These are phyloP conservation scores for Aspergillus phoenicis DNA, from an alignment of 2,329 filamentous ascomycete species.

Conservation along the genomic window DNA sequence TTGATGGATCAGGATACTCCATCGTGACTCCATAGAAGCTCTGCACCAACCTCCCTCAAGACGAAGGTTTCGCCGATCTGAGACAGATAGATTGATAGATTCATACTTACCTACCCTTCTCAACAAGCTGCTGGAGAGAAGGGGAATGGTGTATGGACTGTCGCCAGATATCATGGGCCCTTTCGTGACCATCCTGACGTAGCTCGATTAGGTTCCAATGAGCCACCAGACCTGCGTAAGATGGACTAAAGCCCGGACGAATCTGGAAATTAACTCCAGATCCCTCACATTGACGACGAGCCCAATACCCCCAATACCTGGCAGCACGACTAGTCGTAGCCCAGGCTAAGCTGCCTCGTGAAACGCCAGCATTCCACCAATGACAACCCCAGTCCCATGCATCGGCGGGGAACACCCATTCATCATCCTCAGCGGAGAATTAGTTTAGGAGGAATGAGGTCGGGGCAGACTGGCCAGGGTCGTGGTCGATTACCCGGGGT, in stretches of 20 bases:
- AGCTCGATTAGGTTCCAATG: conserved; percentile 4
- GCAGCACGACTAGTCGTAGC: neutral
- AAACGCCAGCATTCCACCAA: conserved; percentile 10
- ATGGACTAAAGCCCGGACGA: neutral
- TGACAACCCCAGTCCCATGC: neutral
- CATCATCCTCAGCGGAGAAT: conserved; percentile 15
- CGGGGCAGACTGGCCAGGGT: conserved; percentile 4
- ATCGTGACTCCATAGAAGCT: neutral
- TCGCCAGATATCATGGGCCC: neutral
- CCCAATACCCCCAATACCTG: neutral
- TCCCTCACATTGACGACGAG: conserved; percentile 11
- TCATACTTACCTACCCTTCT: neutral
- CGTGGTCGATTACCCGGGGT: conserved; percentile 11
- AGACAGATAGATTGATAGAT: no score
- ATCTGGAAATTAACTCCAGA: conserved; percentile 10
- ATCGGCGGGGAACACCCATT: conserved; percentile 1
- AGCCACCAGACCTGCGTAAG: neutral
- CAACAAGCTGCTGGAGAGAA: no score
- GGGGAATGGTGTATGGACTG: neutral
- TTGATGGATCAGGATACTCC: neutral
- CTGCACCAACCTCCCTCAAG: neutral
- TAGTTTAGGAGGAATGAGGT: neutral
- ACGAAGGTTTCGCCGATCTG: neutral
- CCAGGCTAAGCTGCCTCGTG: conserved; percentile 3
- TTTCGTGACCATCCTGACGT: neutral